phyloP scores from a whole-genome alignment of 495 filamentous ascomycete genomes.

The Aspergillus bridgeri region DNA sequence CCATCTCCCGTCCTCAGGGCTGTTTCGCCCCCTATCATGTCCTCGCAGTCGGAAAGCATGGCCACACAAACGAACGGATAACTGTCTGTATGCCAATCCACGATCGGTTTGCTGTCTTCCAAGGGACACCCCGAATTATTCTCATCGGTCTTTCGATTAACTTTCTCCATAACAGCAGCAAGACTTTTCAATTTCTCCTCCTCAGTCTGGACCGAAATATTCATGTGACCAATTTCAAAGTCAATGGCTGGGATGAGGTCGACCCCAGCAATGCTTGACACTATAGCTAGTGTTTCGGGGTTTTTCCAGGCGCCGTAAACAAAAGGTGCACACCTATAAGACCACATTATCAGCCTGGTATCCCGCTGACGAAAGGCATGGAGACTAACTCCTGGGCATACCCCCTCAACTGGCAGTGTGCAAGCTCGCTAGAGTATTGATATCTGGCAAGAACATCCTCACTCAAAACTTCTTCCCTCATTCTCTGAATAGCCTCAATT shows the following conservation, averaged over 20 bases:
- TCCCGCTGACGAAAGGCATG: too few species aligned
- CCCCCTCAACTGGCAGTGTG: constrained; percentile 50
- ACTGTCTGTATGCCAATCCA: constrained; percentile 70
- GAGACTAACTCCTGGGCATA: too few species aligned
- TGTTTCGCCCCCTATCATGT: constrained; percentile 73
- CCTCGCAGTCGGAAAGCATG: constrained; percentile 68
- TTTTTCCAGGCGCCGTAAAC: constrained; percentile 67
- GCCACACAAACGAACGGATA: constrained; percentile 76
- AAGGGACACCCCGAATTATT: constrained; percentile 30
- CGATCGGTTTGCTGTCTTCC: constrained; percentile 46
- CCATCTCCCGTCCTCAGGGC: constrained; percentile 57
- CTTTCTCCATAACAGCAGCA: too few species aligned
- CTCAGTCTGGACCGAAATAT: constrained; percentile 67
- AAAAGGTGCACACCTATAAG: constrained; percentile 61
- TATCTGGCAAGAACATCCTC: constrained; percentile 52
- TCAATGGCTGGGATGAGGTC: constrained; percentile 66
- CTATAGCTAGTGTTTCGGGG: constrained; percentile 56
- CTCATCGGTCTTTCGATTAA: too few species aligned
- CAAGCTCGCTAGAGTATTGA: too few species aligned
- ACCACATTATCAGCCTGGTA: too few species aligned
- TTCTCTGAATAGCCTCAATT: constrained; percentile 56
- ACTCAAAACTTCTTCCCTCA: constrained; percentile 63
- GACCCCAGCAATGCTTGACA: constrained; percentile 68
- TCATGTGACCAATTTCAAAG: constrained; percentile 70
- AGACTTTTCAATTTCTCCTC: too few species aligned